A percentile compares a stretch with the other conserved stretches of the same genome.
Conservation (phyloP, 768 basidiomycete species). For the Coprinopsis marcescibilis region DNA sequence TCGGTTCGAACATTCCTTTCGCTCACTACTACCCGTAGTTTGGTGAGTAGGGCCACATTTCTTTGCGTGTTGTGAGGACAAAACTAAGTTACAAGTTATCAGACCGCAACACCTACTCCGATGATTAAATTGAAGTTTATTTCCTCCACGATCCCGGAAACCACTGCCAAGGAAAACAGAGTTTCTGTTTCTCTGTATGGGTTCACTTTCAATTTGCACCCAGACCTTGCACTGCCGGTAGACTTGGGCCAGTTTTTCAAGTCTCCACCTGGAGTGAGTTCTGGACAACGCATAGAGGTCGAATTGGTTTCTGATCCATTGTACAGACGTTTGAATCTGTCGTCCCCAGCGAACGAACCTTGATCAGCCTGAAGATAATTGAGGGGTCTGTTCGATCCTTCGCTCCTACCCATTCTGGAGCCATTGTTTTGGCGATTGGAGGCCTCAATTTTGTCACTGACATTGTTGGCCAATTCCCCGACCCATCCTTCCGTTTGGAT, state of each 20-base stretch:
- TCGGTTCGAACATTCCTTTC: conserved; percentile 39
- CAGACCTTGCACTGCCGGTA: conserved; percentile 56
- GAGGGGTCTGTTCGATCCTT: conserved; percentile 64
- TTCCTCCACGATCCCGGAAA: conserved; percentile 54
- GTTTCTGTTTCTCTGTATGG: conserved; percentile 59
- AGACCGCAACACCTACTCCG: conserved; percentile 44
- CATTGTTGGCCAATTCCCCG: conserved; percentile 59
- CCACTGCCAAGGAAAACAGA: conserved; percentile 72
- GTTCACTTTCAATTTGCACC: conserved; percentile 54
- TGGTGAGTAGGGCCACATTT: conserved; percentile 46
- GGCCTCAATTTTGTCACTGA: conserved; percentile 68
- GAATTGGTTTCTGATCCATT: neutral
- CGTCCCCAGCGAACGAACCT: conserved; percentile 82
- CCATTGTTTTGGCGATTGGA: conserved; percentile 60
- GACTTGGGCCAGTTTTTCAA: conserved; percentile 65
- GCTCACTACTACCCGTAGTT: conserved; percentile 48
- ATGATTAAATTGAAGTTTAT: conserved; percentile 61
- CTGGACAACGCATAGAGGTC: neutral
- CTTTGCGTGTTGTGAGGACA: neutral
- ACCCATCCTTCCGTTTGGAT: conserved; percentile 44
- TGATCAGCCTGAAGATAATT: conserved; percentile 53
- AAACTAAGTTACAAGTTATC: conserved; percentile 1
- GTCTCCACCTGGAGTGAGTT: conserved; percentile 84
- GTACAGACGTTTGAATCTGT: conserved; percentile 86
- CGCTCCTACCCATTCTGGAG: conserved; percentile 55